Percentiles rank a stretch among this genome's conserved stretches.
phyloP scores from a whole-genome alignment of 2,329 filamentous ascomycete genomes.

The Aspergillus brunneoviolaceus region DNA sequence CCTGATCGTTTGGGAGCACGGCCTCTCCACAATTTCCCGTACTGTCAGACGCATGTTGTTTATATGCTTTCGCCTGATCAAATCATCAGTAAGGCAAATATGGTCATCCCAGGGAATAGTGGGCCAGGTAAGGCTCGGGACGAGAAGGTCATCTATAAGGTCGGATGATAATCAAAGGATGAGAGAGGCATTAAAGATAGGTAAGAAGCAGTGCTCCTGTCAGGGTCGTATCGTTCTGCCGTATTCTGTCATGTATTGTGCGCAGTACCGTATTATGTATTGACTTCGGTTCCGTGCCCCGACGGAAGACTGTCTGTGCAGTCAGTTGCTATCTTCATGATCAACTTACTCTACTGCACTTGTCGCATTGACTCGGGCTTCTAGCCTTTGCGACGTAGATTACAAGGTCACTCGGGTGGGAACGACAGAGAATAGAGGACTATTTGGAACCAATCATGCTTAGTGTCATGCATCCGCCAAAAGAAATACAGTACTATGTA shows the following conservation, averaged over 20 bases:
- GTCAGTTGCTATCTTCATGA: neutral
- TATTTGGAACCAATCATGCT: neutral
- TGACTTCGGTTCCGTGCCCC: neutral
- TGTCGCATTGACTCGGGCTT: neutral
- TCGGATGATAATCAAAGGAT: neutral
- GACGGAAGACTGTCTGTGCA: too few species aligned
- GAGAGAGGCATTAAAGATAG: neutral
- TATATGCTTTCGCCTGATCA: neutral
- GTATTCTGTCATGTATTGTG: neutral
- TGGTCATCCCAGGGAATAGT: neutral
- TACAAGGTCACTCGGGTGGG: neutral
- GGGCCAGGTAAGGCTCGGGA: neutral
- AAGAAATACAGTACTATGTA: neutral
- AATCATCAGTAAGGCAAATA: neutral
- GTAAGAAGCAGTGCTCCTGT: neutral
- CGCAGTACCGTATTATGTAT: neutral
- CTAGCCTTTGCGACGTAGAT: neutral
- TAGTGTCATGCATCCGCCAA: constrained; percentile 1
- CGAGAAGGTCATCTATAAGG: neutral
- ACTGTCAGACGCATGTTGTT: neutral
- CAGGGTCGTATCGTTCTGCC: too few species aligned
- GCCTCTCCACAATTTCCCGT: constrained; percentile 6
- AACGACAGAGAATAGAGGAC: neutral
- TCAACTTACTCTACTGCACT: neutral
- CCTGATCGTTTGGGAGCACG: constrained; percentile 16